A percentile compares a stretch with the other conserved stretches of the same genome.
phyloP scores from a whole-genome alignment of 2,329 filamentous ascomycete species.

The Juglanconis sp. region DNA sequence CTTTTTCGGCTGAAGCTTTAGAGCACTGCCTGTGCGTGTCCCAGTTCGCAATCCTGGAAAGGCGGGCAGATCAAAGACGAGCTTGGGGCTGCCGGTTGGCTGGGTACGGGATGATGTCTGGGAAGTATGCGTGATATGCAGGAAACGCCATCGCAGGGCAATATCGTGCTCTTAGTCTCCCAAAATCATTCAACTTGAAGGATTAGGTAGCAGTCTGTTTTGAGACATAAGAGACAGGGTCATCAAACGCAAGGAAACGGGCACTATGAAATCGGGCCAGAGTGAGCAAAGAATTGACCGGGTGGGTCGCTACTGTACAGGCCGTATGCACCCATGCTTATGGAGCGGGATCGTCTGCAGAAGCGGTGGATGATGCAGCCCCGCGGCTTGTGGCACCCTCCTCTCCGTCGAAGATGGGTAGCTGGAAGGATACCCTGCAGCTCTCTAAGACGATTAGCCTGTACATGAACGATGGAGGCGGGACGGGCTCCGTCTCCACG shows the following conservation, averaged over 20 bases:
- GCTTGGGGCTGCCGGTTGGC: neutral
- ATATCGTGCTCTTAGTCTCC: neutral
- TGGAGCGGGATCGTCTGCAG: neutral
- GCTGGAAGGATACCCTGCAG: neutral
- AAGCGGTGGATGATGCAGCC: neutral
- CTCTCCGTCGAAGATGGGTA: neutral
- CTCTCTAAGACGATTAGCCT: neutral
- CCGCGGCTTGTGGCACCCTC: neutral
- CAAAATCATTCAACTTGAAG: conserved; percentile 2
- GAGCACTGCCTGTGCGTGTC: neutral
- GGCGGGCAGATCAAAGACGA: neutral
- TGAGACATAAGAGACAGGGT: neutral
- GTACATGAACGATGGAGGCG: neutral
- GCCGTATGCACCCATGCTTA: neutral
- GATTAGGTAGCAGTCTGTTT: neutral
- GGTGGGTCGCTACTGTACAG: neutral
- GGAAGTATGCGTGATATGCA: neutral
- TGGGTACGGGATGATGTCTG: neutral
- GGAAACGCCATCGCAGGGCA: conserved; percentile 3
- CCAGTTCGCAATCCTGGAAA: neutral
- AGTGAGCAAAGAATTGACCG: neutral
- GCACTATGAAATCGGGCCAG: neutral
- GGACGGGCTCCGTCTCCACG: neutral
- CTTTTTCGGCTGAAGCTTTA: neutral
- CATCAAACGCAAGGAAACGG: neutral